Conservation (phyloP, 2,329 filamentous ascomycete genomes). For the Shiraia sp. region DNA sequence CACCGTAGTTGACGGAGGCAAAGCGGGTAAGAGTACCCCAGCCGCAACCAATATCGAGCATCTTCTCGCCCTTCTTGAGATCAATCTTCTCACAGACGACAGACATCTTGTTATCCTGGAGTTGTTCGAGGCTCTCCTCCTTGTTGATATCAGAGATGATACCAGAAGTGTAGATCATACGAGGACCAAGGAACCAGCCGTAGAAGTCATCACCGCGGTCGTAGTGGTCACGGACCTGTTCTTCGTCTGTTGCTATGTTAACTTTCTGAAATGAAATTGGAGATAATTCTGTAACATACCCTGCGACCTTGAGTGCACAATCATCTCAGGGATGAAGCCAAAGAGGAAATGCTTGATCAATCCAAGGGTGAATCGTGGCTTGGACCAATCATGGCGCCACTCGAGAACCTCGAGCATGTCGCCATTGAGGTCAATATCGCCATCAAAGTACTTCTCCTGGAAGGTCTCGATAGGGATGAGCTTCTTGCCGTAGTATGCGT, state of each 20-base stretch:
- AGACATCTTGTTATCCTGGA: conserved; percentile 96
- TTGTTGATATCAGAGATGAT: conserved; percentile 84
- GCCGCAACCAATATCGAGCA: conserved; percentile 96
- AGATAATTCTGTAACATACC: conserved; percentile 52
- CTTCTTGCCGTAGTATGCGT: conserved; percentile 74
- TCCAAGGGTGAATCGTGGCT: conserved; percentile 84
- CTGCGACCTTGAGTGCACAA: conserved; percentile 90
- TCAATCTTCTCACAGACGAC: conserved; percentile 95
- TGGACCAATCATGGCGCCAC: conserved; percentile 96
- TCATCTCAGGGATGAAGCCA: conserved; percentile 84
- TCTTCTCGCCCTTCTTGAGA: conserved; percentile 75
- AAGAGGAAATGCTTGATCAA: conserved; percentile 88
- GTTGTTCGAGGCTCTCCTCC: conserved; percentile 90
- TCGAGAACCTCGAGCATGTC: conserved; percentile 88
- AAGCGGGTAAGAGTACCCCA: conserved; percentile 97
- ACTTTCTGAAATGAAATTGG: neutral
- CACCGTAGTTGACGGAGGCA: conserved; percentile 89
- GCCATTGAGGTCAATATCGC: conserved; percentile 92
- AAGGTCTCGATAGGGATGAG: conserved; percentile 93
- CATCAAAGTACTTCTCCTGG: conserved; percentile 97
- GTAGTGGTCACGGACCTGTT: conserved; percentile 97
- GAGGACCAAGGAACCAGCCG: conserved; percentile 95
- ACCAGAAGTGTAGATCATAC: conserved; percentile 98
- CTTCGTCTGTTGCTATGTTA: conserved; percentile 91
- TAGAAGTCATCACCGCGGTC: conserved; percentile 99